These are phyloP conservation scores for Drechslerella coelobrocha DNA, from an alignment of 2,329 filamentous ascomycete species.

Conservation along the genomic window DNA sequence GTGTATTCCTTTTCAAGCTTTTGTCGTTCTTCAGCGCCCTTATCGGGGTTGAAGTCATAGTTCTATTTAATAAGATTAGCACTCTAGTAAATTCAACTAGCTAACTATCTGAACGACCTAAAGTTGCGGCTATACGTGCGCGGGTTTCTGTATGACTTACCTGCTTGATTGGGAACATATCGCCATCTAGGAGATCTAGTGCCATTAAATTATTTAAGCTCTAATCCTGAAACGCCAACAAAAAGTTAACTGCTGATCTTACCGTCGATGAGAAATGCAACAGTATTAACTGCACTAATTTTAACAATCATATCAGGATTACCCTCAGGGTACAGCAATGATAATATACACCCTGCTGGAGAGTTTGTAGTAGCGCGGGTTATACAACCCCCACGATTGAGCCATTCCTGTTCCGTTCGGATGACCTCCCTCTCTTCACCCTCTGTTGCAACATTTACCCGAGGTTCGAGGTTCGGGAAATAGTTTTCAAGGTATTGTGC, in stretches of 20 bases:
- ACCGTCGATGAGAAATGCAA: slow-evolving; percentile 3
- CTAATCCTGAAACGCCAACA: not conserved
- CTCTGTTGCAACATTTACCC: not conserved
- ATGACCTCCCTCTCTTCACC: not conserved
- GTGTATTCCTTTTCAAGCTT: not conserved
- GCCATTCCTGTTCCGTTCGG: not conserved
- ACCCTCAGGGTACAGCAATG: not conserved
- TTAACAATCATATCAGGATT: not conserved
- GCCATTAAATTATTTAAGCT: not conserved
- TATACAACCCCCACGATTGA: not conserved
- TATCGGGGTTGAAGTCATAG: not conserved
- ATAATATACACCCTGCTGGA: not conserved
- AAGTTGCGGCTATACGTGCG: no score
- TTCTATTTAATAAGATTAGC: not conserved
- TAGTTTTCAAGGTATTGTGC: not conserved
- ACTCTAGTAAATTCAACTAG: not conserved
- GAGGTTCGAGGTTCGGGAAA: slow-evolving; percentile 2
- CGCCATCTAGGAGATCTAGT: not conserved
- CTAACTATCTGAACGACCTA: not conserved
- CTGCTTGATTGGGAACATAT: not conserved
- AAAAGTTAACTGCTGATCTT: not conserved
- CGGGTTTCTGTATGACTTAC: no score
- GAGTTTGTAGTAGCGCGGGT: not conserved
- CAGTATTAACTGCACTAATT: not conserved
- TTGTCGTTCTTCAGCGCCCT: not conserved